phyloP scores from a whole-genome alignment of 805 yeast species.

The Blastobotrys terrestris region DNA sequence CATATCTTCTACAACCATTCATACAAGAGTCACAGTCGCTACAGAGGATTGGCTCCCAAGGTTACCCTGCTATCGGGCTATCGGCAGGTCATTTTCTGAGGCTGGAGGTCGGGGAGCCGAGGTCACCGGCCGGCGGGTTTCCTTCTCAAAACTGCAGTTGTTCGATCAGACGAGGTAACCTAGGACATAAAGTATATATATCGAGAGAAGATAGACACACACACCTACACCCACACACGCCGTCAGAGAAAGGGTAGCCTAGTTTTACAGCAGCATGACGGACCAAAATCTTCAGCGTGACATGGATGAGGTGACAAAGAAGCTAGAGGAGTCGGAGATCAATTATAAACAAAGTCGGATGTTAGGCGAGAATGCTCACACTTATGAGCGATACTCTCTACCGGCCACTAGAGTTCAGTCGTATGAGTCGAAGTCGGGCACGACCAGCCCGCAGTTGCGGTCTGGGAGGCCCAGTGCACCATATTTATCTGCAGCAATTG shows the following conservation, averaged over 20 bases:
- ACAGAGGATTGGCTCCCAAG: no score
- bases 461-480: conserved; percentile 12
- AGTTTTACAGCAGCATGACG: not conserved
- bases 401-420: conserved; percentile 25
- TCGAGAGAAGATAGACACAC: not conserved
- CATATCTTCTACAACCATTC: no score
- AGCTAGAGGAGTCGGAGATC: conserved; percentile 20
- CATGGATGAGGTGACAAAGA: conserved; percentile 14
- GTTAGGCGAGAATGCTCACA: conserved; percentile 24
- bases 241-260: no score
- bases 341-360: conserved; percentile 21
- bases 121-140: no score
- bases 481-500: conserved; percentile 8
- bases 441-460: not conserved
- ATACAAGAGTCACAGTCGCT: no score
- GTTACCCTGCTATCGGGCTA: not conserved
- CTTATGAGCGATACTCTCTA: conserved; percentile 27
- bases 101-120: not conserved
- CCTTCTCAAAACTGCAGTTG: not conserved
- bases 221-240: not conserved
- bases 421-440: conserved; percentile 7
- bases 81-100: not conserved
- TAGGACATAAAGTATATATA: no score
- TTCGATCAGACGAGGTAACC: not conserved
- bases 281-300: not conserved